Base-by-base conservation (phyloP, 139 green algal species). In the Chlamydomonas applanata region DNA sequence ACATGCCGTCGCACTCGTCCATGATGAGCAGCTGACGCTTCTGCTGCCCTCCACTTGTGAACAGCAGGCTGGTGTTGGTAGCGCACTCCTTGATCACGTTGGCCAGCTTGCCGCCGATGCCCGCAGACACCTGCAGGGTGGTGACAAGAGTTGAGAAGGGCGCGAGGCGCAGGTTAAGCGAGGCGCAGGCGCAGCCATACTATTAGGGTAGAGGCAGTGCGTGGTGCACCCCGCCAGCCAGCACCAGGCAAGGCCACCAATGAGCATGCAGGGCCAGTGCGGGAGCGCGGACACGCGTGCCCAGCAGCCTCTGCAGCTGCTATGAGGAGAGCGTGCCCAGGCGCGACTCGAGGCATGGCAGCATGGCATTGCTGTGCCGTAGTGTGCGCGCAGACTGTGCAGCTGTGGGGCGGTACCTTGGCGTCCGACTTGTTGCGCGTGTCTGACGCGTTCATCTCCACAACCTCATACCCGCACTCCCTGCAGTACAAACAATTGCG, bases 1-100 rank as follows among this genome's bases (percentile, higher is more conserved):
- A 92, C 94, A 99, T 98, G 73, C 96, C 96, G 77, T 99, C 96
- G 52, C 98, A 94, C 85, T 99, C 96, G 71, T 99, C 96, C 96
- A 99, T 99, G 83, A 99, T 87, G 19, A 99, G 86, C 54, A 95
- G 75, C 79, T 91, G 82, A 69, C 65, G 71, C 67, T 32, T 69
- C 22, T 24, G 54, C 2, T 0, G 20, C 29, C 9, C 16, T 64
- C 71, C 61, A 59, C 5, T 1, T 11, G 16, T 22, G 11, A 72
- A 46, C 24, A 66, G 67, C 24, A 91, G 40, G 9, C 70, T 72
- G 4, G 85, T 85, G 89, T 98, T 98, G 73, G 84, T 96, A 24
- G 90, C 81, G 82, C 98, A 87, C 86, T 99, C 96, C 76, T 90
- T 90, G 63, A 99, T 82, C n/a, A 87, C 69, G 86, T 98, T 99